Conservation (phyloP, 2,329 filamentous ascomycete genomes). For the Shiraia sp. region DNA sequence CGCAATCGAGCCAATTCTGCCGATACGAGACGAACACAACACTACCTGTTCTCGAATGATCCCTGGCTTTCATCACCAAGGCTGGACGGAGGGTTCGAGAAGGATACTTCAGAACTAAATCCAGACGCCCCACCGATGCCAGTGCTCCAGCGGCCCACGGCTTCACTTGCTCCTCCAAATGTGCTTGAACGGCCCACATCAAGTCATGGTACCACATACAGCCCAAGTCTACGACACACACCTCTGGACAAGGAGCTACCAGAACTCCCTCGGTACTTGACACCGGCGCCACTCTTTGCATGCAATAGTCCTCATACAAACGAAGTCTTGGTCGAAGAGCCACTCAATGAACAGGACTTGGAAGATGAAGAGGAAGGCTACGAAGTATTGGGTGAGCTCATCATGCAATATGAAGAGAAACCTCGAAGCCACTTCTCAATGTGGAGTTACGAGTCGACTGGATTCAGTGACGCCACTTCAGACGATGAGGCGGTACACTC, state of each 20-base stretch:
- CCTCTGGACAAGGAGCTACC: constrained; percentile 36
- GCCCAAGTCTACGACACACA: constrained; percentile 14
- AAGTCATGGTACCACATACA: constrained; percentile 26
- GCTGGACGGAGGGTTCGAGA: constrained; percentile 13
- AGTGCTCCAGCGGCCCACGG: constrained; percentile 22
- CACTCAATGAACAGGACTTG: constrained; percentile 4
- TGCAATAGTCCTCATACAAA: constrained; percentile 15
- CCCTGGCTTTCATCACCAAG: constrained; percentile 34
- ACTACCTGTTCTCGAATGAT: constrained; percentile 32
- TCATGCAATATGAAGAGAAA: constrained; percentile 17
- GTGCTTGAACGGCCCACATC: constrained; percentile 32
- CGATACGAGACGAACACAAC: constrained; percentile 28
- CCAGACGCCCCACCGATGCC: constrained; percentile 23
- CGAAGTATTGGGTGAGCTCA: constrained; percentile 11
- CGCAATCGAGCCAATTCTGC: constrained; percentile 36
- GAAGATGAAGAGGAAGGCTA: constrained; percentile 15
- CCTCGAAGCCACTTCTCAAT: constrained; percentile 38
- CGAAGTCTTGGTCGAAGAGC: constrained; percentile 11
- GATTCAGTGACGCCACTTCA: constrained; percentile 25
- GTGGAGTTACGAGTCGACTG: constrained; percentile 35
- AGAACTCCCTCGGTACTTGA: constrained; percentile 33
- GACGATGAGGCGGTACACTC: constrained; percentile 35
- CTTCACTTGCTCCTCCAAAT: constrained; percentile 16
- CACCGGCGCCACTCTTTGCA: constrained; percentile 35
- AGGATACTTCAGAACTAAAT: constrained; percentile 11